Percentiles rank a stretch among this genome's conserved stretches.
phyloP scores from a whole-genome alignment of 257 asterid genomes.

The Petrea volubilis region DNA sequence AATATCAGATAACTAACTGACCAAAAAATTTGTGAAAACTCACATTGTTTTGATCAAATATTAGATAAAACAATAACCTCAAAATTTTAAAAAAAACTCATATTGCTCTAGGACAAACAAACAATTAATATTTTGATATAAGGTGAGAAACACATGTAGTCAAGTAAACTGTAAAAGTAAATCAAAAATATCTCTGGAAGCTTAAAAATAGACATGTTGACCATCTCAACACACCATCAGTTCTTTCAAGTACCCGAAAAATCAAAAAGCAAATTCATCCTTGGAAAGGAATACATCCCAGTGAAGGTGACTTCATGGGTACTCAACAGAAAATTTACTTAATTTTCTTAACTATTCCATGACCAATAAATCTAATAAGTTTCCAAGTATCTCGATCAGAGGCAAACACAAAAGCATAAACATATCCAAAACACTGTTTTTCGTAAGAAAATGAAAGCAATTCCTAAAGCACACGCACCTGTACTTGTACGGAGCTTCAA shows the following conservation, averaged over 20 bases:
- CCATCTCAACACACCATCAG: slow-evolving; percentile 10
- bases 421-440: neutral
- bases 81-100: too few species aligned
- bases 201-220: neutral
- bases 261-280: slow-evolving; percentile 9
- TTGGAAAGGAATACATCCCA: neutral
- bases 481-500: slow-evolving; percentile 96
- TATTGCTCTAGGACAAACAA: neutral
- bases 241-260: neutral
- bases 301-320: slow-evolving; percentile 13
- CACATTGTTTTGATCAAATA: neutral
- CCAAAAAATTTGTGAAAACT: slow-evolving; percentile 13
- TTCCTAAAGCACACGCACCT: slow-evolving; percentile 49
- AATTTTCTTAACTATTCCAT: neutral
- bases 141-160: neutral
- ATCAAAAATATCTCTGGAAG: slow-evolving; percentile 1
- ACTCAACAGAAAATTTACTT: neutral
- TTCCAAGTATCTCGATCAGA: neutral
- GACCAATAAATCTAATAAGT: neutral
- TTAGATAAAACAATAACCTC: too few species aligned
- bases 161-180: slow-evolving; percentile 4
- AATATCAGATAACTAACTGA: slow-evolving; percentile 19
- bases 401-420: slow-evolving; percentile 5
- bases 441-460: slow-evolving; percentile 4
- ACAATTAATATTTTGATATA: neutral